phyloP scores from a whole-genome alignment of 768 basidiomycete genomes.

The Xerocomellus amylosporus region DNA sequence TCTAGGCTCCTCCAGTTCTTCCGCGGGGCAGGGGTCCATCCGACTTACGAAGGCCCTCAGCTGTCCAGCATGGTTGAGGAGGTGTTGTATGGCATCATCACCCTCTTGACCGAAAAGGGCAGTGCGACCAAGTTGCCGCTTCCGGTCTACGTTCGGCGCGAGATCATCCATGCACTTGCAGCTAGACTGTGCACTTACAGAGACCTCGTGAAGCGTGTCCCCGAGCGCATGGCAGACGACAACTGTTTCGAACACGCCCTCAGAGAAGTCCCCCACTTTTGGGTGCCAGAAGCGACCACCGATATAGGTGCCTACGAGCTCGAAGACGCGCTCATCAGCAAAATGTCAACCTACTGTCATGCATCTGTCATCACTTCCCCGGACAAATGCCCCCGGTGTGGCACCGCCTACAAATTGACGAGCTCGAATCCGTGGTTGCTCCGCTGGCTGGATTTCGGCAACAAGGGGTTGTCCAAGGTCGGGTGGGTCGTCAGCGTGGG shows the following conservation, averaged over 20 bases:
- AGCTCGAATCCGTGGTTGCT: conserved; percentile 59
- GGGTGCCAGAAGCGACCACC: conserved; percentile 69
- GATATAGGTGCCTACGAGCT: conserved; percentile 90
- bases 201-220: conserved; percentile 86
- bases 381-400: conserved; percentile 81
- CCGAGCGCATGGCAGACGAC: conserved; percentile 86
- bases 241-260: conserved; percentile 78
- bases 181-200: conserved; percentile 87
- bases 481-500: conserved; percentile 54
- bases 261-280: conserved; percentile 75
- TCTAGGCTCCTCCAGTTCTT: conserved; percentile 84
- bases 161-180: conserved; percentile 88
- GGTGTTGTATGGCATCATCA: conserved; percentile 81
- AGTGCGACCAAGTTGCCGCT: conserved; percentile 69
- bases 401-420: conserved; percentile 60
- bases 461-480: conserved; percentile 46
- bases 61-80: conserved; percentile 89
- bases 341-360: too few relatives aligned
- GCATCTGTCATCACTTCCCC: too few relatives aligned
- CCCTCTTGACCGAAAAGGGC: conserved; percentile 78
- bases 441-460: conserved; percentile 47
- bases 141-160: conserved; percentile 64
- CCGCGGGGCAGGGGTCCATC: conserved; percentile 53
- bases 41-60: conserved; percentile 66
- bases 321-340: conserved; percentile 72